Base-by-base conservation (phyloP, 352 stramenopile genomes). In the Pythium aristosporum region DNA sequence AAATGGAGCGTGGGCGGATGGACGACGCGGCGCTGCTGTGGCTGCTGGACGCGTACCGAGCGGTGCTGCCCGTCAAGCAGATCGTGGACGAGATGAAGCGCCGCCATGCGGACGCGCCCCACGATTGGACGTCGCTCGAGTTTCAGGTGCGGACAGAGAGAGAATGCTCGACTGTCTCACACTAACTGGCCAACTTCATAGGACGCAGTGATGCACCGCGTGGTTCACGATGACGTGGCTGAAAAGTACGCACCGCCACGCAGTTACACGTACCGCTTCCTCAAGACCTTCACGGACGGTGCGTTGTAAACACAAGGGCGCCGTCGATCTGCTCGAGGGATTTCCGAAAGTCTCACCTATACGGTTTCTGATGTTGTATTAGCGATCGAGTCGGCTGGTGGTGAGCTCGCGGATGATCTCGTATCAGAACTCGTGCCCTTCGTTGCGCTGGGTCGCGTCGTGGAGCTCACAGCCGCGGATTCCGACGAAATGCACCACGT, bases 401-500 rank as follows among this genome's bases (percentile, higher is more conserved):
- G 54, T 2, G 80, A 88, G n/a, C 63, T 75, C 7, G 77, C 81
- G 23, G 81, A 94, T 47, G 72, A 65, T 16, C 73, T 94, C 1
- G 73, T 86, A 10, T 64, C 64, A 7, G 72, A 76, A 9, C 61
- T 94, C 47, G 78, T 92, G 73, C 72, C 80, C 11, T 83, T 82
- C 62, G 75, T 94, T 5, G 44, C 80, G 15, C 65, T 75, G 37
- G 49, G 67, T 2, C 76, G 73, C 15, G 13, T 77, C 7, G 58
- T 44, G 0, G 68, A 87, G 11, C 62, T 74, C 30, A 52, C 66
- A 9, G 55, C 84, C 4, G 65, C 74, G 10, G 63, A 76, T 2
- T 42, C 53, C 2, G 82, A 92, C 30, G 75, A 79, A 42, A 85
- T 90, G 79, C 82, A 94, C 51, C 73, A 94, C 61, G 79, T 91